Percentiles rank a stretch among this genome's conserved stretches.
phyloP scores from a whole-genome alignment of 2,329 filamentous ascomycete species.

The Colletotrichum truncatum region DNA sequence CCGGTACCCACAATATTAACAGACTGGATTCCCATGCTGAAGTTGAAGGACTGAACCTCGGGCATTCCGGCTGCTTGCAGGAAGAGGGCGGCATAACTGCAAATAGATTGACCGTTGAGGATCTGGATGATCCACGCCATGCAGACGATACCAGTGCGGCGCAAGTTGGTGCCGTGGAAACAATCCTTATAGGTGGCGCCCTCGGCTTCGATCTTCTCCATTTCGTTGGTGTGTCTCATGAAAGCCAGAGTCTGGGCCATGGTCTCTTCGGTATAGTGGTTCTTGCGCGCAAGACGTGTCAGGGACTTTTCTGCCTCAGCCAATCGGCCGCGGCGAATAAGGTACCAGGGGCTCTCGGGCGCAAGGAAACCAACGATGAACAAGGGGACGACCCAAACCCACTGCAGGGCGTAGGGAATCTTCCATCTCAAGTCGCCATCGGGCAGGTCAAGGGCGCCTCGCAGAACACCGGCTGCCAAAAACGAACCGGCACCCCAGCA shows the following conservation, averaged over 20 bases:
- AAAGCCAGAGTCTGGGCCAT: conserved; percentile 48
- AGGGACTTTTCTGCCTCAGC: conserved; percentile 52
- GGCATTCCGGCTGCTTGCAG: conserved; percentile 60
- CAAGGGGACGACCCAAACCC: conserved; percentile 58
- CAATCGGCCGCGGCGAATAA: conserved; percentile 51
- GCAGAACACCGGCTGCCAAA: conserved; percentile 44
- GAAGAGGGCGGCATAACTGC: conserved; percentile 59
- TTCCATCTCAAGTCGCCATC: conserved; percentile 27
- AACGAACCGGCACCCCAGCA: conserved; percentile 50
- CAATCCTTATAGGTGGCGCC: conserved; percentile 47
- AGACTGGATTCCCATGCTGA: conserved; percentile 58
- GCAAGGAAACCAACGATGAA: conserved; percentile 54
- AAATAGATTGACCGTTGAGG: conserved; percentile 54
- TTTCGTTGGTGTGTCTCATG: conserved; percentile 49
- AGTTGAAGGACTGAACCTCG: conserved; percentile 50
- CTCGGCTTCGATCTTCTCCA: conserved; percentile 41
- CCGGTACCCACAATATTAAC: conserved; percentile 52
- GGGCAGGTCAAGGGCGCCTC: conserved; percentile 33
- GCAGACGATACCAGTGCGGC: conserved; percentile 41
- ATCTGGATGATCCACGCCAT: conserved; percentile 39
- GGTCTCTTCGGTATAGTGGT: conserved; percentile 47
- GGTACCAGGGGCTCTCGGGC: conserved; percentile 61
- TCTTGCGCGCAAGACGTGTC: conserved; percentile 38
- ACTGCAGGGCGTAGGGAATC: conserved; percentile 54
- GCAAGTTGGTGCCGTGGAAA: conserved; percentile 47